Evolutionary conservation across 495 filamentous ascomycete genomes (phyloP).

Genomic region (Friedmanniomyces endolithicus): DNA sequence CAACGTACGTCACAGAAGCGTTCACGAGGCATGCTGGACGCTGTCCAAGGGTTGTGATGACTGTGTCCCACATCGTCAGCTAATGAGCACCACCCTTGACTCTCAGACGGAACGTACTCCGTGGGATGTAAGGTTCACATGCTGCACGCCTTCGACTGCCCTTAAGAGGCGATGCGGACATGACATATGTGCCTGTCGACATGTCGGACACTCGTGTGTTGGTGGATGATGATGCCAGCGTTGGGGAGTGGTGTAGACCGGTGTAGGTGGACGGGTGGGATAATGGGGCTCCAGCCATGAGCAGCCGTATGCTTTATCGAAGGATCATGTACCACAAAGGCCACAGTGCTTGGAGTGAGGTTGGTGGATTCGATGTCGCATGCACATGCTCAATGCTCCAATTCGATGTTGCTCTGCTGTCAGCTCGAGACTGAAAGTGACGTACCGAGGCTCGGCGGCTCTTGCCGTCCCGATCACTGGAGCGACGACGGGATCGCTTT

Average conservation of each 20-base stretch:
- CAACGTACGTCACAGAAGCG: constrained; percentile 93
- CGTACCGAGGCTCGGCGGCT: neutral
- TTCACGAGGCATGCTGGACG: constrained; percentile 91
- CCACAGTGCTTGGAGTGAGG: neutral
- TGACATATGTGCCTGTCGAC: constrained; percentile 69
- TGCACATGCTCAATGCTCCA: neutral
- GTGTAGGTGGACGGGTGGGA: constrained; percentile 17
- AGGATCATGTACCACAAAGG: neutral
- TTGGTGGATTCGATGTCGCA: neutral
- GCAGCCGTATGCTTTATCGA: neutral
- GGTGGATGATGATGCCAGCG: constrained; percentile 34
- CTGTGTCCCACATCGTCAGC: constrained; percentile 30
- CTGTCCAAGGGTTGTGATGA: constrained; percentile 62
- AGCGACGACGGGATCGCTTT: neutral
- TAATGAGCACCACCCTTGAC: neutral
- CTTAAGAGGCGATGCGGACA: constrained; percentile 63
- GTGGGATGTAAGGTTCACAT: constrained; percentile 59
- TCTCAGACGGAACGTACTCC: neutral
- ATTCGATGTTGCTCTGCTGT: too few species aligned
- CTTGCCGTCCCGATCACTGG: neutral
- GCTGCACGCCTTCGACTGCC: constrained; percentile 45
- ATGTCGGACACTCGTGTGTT: constrained; percentile 32
- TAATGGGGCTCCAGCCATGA: neutral
- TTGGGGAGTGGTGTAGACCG: constrained; percentile 21
- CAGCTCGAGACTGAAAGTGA: neutral